phyloP scores from a whole-genome alignment of 1,139 yeast genomes.

The Saccharomycopsis hybrid region DNA sequence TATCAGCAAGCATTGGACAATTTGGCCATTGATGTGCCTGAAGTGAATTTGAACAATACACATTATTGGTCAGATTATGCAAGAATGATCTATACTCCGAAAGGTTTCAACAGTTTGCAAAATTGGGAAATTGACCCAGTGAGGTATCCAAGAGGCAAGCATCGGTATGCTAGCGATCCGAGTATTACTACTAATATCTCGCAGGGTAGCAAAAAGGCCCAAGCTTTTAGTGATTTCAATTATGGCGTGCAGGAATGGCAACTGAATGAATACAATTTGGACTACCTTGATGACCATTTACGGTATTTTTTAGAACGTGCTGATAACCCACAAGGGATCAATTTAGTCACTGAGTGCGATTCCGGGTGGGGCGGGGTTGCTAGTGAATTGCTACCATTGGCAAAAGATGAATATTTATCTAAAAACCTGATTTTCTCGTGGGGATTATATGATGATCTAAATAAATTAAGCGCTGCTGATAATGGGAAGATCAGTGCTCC shows the following conservation, averaged over 20 bases:
- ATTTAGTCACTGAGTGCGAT: constrained; percentile 60
- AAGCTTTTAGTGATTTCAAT: constrained; percentile 35
- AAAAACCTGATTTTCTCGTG: constrained; percentile 55
- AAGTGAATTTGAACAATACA: constrained; percentile 38
- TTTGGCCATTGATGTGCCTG: constrained; percentile 31
- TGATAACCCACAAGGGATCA: constrained; percentile 68
- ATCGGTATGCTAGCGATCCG: constrained; percentile 31
- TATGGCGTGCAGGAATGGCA: constrained; percentile 47
- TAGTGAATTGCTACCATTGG: constrained; percentile 39
- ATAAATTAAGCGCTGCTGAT: constrained; percentile 17
- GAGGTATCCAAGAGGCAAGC: constrained; percentile 35
- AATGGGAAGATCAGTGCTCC: constrained; percentile 21
- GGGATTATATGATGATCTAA: constrained; percentile 35
- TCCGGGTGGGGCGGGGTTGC: constrained; percentile 84
- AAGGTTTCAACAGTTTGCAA: constrained; percentile 39
- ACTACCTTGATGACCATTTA: constrained; percentile 52
- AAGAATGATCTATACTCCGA: constrained; percentile 61
- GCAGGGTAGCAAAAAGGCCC: constrained; percentile 20
- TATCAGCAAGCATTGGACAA: constrained; percentile 60
- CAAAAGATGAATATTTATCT: constrained; percentile 69
- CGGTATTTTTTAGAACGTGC: constrained; percentile 68
- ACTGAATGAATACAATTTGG: constrained; percentile 30
- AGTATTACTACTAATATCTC: constrained; percentile 14
- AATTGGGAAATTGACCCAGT: constrained; percentile 50
- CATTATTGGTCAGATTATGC: constrained; percentile 80